Conservation (phyloP, 768 basidiomycete species). For the Suillus cothurnatus region DNA sequence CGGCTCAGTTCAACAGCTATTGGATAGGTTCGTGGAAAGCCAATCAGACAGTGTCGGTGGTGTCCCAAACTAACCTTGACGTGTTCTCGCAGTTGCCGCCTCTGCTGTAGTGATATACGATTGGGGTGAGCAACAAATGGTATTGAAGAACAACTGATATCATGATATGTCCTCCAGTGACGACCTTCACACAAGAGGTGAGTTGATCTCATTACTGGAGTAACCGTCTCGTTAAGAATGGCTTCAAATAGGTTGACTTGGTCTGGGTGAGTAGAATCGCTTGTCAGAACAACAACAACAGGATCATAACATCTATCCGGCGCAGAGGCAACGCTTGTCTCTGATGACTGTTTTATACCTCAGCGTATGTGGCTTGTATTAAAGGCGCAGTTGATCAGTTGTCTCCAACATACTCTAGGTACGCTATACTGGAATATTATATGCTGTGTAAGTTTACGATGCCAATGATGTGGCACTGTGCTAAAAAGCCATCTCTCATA, state of each 20-base stretch:
- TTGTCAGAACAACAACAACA: background rate
- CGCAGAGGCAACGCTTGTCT: background rate
- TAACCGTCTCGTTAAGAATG: background rate
- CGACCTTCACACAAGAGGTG: background rate
- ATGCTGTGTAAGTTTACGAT: background rate
- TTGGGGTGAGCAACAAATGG: background rate
- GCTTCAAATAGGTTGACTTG: background rate
- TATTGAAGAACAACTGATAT: background rate
- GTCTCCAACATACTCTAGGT: background rate
- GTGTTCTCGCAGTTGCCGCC: background rate
- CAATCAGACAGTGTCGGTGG: background rate
- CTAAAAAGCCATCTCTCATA: background rate
- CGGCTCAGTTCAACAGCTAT: background rate
- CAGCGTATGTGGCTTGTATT: background rate
- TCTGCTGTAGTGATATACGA: background rate
- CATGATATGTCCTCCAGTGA: background rate
- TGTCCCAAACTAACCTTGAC: background rate
- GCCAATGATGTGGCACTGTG: background rate
- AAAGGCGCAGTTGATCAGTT: background rate
- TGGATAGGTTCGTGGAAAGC: background rate
- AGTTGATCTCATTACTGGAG: background rate
- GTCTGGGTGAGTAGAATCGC: background rate
- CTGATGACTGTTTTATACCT: background rate
- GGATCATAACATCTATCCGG: background rate
- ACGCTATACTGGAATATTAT: background rate